Evolutionary conservation across 1,139 yeast genomes (phyloP).

Genomic region (Kodamaea derodonti): DNA sequence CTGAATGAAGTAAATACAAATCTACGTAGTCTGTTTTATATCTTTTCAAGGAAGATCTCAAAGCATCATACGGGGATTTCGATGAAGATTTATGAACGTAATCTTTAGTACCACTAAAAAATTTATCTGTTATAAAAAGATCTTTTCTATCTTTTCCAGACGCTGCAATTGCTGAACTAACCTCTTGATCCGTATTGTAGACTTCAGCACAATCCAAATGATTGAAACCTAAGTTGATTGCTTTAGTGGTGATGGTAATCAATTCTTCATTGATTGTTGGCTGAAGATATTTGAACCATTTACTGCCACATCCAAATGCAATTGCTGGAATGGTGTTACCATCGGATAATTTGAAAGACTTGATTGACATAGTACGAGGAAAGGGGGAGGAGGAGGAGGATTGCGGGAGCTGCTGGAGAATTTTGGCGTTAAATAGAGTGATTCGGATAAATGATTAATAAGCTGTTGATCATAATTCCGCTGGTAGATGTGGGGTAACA

Average conservation of each 20-base stretch:
- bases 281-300: conserved; percentile 27
- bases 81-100: conserved; percentile 16
- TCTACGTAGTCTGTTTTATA: conserved; percentile 44
- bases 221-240: conserved; percentile 28
- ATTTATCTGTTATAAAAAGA: conserved; percentile 54
- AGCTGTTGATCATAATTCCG: no score
- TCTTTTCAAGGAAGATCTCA: conserved; percentile 27
- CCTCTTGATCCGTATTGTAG: conserved; percentile 30
- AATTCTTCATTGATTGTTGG: conserved; percentile 18
- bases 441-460: no score
- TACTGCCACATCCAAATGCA: conserved; percentile 48
- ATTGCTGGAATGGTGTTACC: conserved; percentile 27
- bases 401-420: no score
- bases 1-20: conserved; percentile 48
- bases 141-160: conserved; percentile 34
- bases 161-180: conserved; percentile 26
- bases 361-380: neutral
- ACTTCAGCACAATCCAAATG: conserved; percentile 39
- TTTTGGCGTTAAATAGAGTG: no score
- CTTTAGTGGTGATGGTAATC: conserved; percentile 21
- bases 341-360: conserved; percentile 15
- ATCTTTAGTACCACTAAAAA: conserved; percentile 41
- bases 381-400: neutral
- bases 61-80: conserved; percentile 20
- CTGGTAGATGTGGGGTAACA: no score